These are phyloP conservation scores for Aspergillus fischeri DNA, from an alignment of 2,329 filamentous ascomycete species.

Conservation along the genomic window DNA sequence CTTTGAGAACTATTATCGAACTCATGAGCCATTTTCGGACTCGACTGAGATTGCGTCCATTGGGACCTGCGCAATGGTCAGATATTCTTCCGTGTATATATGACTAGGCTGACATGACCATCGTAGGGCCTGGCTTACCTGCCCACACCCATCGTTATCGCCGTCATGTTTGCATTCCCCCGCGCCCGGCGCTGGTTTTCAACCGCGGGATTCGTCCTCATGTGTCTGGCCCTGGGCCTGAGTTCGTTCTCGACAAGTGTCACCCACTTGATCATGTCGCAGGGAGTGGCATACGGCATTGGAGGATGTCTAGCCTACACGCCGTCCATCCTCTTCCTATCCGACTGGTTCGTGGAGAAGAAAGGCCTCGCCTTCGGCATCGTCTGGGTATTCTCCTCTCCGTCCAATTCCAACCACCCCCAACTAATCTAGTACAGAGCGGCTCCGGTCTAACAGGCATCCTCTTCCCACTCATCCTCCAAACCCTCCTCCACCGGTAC, in stretches of 20 bases:
- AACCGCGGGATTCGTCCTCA: conserved; percentile 15
- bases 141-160: conserved; percentile 18
- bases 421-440: conserved; percentile 24
- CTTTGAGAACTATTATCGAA: conserved; percentile 33
- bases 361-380: conserved; percentile 44
- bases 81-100: not conserved
- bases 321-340: conserved; percentile 45
- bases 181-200: conserved; percentile 18
- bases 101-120: not conserved
- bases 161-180: conserved; percentile 18
- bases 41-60: conserved; percentile 26
- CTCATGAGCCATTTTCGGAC: conserved; percentile 20
- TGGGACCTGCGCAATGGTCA: conserved; percentile 29
- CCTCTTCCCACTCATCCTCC: conserved; percentile 43
- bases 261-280: conserved; percentile 23
- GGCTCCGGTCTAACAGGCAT: conserved; percentile 38
- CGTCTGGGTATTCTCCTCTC: conserved; percentile 33
- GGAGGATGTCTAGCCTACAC: conserved; percentile 49
- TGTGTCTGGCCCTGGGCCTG: conserved; percentile 22
- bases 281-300: conserved; percentile 34
- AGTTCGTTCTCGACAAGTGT: conserved; percentile 22
- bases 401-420: not conserved
- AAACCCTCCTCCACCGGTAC: conserved; percentile 40
- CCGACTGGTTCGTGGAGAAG: conserved; percentile 50
- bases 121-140: conserved; percentile 23